Base-by-base conservation (phyloP, 2,329 filamentous ascomycete genomes). In the Trichophyton equinum region DNA sequence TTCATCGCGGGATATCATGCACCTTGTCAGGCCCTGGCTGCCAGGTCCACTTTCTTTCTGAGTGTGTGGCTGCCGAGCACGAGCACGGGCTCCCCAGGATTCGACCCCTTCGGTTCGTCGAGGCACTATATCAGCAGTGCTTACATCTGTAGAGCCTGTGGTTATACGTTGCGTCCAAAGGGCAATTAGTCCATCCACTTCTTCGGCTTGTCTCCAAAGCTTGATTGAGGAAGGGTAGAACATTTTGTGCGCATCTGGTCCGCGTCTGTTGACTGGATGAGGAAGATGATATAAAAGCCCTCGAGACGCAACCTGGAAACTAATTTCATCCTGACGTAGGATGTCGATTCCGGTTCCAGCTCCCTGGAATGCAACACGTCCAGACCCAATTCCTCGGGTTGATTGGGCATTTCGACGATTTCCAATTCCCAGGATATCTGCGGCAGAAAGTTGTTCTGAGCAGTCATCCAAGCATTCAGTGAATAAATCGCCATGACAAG, bases 281-380 rank as follows among this genome's bases (percentile, higher is more conserved):
- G 94, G 94, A 1, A 99, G 80, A 8, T 85, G 86, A 71, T 95
- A 95, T 0, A 96, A 75, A 57, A 97, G 75, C 0, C 94, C 94
- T 11, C 91, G 84, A 0, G 95, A 89, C 3, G 91, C 91, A 18
- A 92, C 85, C 65, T 99, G 89, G 65, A 96, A 97, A 25, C 88
- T 86, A 70, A 99, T 91, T 70, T 99, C 94, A 64, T 96, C 91
- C 73, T 97, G 92, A 5, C 91, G 85, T 8, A 97, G 76, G 13
- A 86, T 80, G 63, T 96, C 92, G 59, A 85, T 83, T 20, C 82
- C 82, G 0, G 80, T 78, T 71, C 86, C 79, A 71, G 77, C 64
- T 70, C 75, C 74, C 78, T 68, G 76, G 81, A 65, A 66, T 75
- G 74, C 70, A 70, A 74, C 65, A 20, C 64, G 78, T 5, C 76